Evolutionary conservation across 2,329 filamentous ascomycete genomes (phyloP), one percentile per base, ranked within the genome.

Genomic region (Aspergillus eucalypticola): DNA sequence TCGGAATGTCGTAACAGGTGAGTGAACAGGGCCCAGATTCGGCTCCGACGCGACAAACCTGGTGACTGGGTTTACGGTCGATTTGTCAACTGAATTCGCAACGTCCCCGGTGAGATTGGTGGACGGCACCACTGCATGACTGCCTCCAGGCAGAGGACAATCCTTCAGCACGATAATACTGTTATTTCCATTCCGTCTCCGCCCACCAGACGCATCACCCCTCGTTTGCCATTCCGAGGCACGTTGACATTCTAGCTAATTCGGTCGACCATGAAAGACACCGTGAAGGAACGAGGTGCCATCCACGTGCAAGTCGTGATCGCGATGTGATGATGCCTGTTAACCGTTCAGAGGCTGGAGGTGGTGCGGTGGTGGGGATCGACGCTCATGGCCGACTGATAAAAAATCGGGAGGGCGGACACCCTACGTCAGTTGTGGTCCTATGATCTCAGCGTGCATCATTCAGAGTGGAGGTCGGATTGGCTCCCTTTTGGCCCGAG

Each of bases 381-480:
- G 58, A 56, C 50, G 32, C 50, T 50, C 35, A 60, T 52, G 54
- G 54, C 27, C 41, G 50, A 57, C 52, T 52, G 46, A 58, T 19
- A 44, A 53, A 56, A 56, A 48, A 29, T 49, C 39, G 39, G 29
- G 32, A 56, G 39, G 56, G 41, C 53, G 25, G 49, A 50, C 55
- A 44, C 49, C 56, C 49, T 63, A 65, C 63, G 65, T 66, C 65
- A 67, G 60, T 49, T 58, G 56, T 60, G 59, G 65, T 66, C 60
- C 64, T 56, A 67, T 67, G 65, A 67, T 64, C 61, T 67, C 65
- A 67, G 55, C 60, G 46, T 61, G 64, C 65, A 66, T 66, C 61
- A 58, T 29, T 21, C 39, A 42, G 42, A 29, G 62, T 61, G 61
- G 61, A 46, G 60, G 32, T 53, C 38, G 19, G 55, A 54, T 54